phyloP scores from a whole-genome alignment of 129 eudicot species.

The Escallonia rubra region DNA sequence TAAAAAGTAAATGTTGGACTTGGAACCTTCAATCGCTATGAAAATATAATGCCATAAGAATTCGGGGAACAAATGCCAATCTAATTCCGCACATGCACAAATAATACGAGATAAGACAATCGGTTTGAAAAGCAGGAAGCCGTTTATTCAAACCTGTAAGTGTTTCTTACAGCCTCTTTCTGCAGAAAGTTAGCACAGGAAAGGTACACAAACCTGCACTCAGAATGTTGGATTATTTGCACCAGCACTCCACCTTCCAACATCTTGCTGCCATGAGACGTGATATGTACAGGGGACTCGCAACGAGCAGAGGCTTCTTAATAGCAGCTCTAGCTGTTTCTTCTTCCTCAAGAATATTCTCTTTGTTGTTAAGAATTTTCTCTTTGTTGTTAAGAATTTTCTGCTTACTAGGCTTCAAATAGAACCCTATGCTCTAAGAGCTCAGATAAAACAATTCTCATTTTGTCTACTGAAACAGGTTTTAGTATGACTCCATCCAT shows the following conservation, averaged over 20 bases:
- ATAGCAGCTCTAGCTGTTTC: not conserved
- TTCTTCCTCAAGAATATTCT: not conserved
- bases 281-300: conserved; percentile 3
- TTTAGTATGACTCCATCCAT: conserved; percentile 76
- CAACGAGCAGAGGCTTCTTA: not conserved
- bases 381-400: not conserved
- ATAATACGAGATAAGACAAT: too few species aligned
- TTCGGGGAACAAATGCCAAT: too few species aligned
- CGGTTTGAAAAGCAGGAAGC: too few species aligned
- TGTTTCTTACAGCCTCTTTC: too few species aligned
- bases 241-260: not conserved
- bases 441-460: conserved; percentile 68
- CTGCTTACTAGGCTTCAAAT: conserved; percentile 22
- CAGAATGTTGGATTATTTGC: not conserved
- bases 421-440: conserved; percentile 52
- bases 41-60: too few species aligned
- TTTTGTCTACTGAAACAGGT: conserved; percentile 79
- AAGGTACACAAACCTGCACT: not conserved
- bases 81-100: too few species aligned
- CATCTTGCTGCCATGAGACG: not conserved
- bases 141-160: too few species aligned
- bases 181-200: not conserved
- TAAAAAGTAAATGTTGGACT: too few species aligned
- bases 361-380: too few species aligned
- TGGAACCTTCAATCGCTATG: too few species aligned